These are phyloP conservation scores for Salicornia ramosissima DNA, from an alignment of 148 eudicot species.

Conservation along the genomic window DNA sequence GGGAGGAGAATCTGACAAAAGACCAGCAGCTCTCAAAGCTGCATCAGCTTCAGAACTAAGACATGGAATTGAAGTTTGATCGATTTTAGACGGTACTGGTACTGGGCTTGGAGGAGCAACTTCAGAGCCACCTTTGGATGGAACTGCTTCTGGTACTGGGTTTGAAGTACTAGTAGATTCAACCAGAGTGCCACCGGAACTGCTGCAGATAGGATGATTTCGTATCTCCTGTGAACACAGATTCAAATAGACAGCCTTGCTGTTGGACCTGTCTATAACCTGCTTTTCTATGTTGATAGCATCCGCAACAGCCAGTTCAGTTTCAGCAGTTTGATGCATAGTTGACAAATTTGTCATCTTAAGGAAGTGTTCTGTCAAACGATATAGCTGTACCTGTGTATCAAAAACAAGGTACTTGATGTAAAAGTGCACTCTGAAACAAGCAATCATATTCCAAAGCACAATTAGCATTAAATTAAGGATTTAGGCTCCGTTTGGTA, in stretches of 20 bases:
- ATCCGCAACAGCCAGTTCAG: constrained; percentile 91
- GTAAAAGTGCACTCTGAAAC: background rate
- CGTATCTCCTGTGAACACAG: constrained; percentile 74
- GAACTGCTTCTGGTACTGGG: constrained; percentile 15
- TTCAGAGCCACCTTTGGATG: background rate
- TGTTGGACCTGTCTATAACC: constrained; percentile 70
- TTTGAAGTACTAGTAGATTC: constrained; percentile 34
- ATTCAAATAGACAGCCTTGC: constrained; percentile 84
- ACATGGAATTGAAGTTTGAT: constrained; percentile 30
- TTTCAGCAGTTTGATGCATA: constrained; percentile 63
- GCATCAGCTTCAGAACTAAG: constrained; percentile 52
- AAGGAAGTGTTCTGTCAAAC: constrained; percentile 83
- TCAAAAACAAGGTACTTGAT: constrained; percentile 11
- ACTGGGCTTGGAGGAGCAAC: constrained; percentile 12
- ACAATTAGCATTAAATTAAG: background rate
- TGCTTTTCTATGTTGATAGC: constrained; percentile 87
- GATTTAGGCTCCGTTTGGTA: no score
- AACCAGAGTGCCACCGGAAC: constrained; percentile 21
- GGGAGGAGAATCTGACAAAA: constrained; percentile 86
- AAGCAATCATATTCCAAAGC: constrained; percentile 2
- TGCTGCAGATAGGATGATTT: constrained; percentile 32
- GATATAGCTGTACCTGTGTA: constrained; percentile 80
- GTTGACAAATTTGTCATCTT: constrained; percentile 63
- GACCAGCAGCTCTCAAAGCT: constrained; percentile 81
- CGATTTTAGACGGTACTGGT: constrained; percentile 23